Evolutionary conservation across 352 stramenopile genomes (phyloP).

Genomic region (Aphanomyces astaci): DNA sequence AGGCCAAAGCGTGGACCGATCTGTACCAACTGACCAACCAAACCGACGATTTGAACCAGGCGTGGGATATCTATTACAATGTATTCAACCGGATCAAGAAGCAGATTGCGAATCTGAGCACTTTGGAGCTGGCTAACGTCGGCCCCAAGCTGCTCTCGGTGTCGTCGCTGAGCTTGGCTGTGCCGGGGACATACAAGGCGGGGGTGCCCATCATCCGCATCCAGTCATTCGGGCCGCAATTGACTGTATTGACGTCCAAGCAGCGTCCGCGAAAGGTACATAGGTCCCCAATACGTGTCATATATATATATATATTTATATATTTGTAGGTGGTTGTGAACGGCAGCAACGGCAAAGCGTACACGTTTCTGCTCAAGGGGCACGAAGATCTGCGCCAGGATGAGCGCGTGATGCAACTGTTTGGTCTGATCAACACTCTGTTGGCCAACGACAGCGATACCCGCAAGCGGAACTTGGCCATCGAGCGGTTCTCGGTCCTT

Average conservation of each 20-base stretch:
- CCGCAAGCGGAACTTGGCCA: constrained; percentile 96
- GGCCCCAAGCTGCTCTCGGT: constrained; percentile 94
- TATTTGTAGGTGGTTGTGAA: constrained; percentile 54
- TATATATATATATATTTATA: background rate
- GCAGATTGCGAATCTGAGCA: constrained; percentile 93
- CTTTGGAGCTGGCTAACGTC: constrained; percentile 95
- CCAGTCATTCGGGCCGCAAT: constrained; percentile 88
- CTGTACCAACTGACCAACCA: constrained; percentile 72
- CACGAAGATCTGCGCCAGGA: constrained; percentile 99
- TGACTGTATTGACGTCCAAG: constrained; percentile 98
- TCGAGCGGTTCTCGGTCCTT: constrained; percentile 97
- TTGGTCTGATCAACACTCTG: constrained; percentile 99
- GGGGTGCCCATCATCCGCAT: constrained; percentile 82
- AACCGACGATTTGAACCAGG: constrained; percentile 76
- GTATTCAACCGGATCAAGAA: constrained; percentile 94
- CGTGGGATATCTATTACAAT: constrained; percentile 99
- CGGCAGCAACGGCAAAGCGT: constrained; percentile 96
- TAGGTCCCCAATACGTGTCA: background rate
- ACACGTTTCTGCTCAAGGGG: constrained; percentile 99
- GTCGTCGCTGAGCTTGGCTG: constrained; percentile 91
- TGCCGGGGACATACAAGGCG: constrained; percentile 89
- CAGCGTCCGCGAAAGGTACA: constrained; percentile 97
- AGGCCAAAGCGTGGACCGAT: constrained; percentile 75
- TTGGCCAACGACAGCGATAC: constrained; percentile 96
- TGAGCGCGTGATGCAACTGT: constrained; percentile 99